Evolutionary conservation across 495 filamentous ascomycete species (phyloP).

Genomic region (Recurvomyces mirabilis): DNA sequence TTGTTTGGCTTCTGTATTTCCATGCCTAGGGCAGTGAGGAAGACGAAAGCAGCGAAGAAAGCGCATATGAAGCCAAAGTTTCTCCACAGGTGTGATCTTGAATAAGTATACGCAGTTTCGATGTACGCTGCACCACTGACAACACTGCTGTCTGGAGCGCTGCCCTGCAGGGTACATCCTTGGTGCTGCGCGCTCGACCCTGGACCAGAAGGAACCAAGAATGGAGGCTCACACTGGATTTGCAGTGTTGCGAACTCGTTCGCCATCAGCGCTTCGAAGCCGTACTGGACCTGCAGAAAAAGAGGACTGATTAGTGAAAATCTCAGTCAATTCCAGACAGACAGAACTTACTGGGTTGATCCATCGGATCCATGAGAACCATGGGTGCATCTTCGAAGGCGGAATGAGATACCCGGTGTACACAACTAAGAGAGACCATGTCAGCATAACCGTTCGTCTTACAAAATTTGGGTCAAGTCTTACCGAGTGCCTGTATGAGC

Average conservation of each 20-base stretch:
- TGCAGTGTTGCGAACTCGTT: conserved; percentile 34
- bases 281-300: too few species aligned
- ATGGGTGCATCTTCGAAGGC: conserved; percentile 35
- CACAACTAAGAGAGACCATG: too few species aligned
- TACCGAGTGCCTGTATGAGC: conserved; percentile 44
- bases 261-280: conserved; percentile 35
- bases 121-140: conserved; percentile 15
- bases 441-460: too few species aligned
- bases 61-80: conserved; percentile 38
- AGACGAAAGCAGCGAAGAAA: conserved; percentile 53
- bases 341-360: conserved; percentile 70
- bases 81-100: conserved; percentile 5
- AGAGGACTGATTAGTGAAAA: too few species aligned
- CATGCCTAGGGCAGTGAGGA: conserved; percentile 38
- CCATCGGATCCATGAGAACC: conserved; percentile 68
- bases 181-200: conserved; percentile 23
- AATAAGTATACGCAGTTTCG: conserved; percentile 27
- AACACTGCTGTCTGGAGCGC: neutral
- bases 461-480: too few species aligned
- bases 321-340: too few species aligned
- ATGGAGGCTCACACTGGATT: conserved; percentile 40
- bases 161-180: conserved; percentile 13
- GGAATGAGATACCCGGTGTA: conserved; percentile 79
- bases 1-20: conserved; percentile 52
- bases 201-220: conserved; percentile 44